Evolutionary conservation across 192 early-diverging fungal species (phyloP).

Genomic region (Backusella australiensis): DNA sequence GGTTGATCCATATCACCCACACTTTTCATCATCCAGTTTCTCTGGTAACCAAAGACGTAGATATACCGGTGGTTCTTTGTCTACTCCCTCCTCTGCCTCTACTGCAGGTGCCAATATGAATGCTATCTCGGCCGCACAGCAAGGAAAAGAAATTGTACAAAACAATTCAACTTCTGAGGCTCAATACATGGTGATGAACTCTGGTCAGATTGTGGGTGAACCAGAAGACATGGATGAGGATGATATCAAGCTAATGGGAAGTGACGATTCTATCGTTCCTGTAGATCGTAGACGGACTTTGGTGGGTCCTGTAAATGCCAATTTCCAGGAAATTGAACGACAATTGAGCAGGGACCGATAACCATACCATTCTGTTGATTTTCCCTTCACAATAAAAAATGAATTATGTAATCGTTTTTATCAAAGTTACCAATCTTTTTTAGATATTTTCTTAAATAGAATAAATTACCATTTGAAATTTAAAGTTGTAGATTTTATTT

Average conservation of each 20-base stretch:
- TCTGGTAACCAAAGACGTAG: slow-evolving; percentile 2
- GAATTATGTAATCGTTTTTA: not conserved
- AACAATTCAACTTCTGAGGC: not conserved
- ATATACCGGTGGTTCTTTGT: slow-evolving; percentile 28
- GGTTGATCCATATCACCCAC: not conserved
- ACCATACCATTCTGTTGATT: not conserved
- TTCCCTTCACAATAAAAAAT: not conserved
- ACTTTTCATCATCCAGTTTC: not conserved
- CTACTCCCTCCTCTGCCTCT: slow-evolving; percentile 20
- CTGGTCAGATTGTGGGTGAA: slow-evolving; percentile 25
- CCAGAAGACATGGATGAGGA: slow-evolving; percentile 39
- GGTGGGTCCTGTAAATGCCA: slow-evolving; percentile 17
- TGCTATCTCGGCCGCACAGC: slow-evolving; percentile 17
- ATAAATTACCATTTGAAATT: not conserved
- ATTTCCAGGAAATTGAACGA: slow-evolving; percentile 26
- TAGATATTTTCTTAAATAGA: not conserved
- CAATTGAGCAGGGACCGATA: slow-evolving; percentile 35
- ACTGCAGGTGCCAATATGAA: slow-evolving; percentile 20
- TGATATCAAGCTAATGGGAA: slow-evolving; percentile 18
- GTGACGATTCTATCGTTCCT: slow-evolving; percentile 18
- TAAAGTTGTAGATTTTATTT: not conserved
- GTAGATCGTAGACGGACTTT: slow-evolving; percentile 21
- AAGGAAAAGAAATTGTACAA: slow-evolving; percentile 2
- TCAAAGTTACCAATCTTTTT: not conserved
- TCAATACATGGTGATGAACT: slow-evolving; percentile 12